Evolutionary conservation across 192 early-diverging fungal species (phyloP), one percentile per base, ranked within the genome.

Genomic region (Cetraspora pellucida): DNA sequence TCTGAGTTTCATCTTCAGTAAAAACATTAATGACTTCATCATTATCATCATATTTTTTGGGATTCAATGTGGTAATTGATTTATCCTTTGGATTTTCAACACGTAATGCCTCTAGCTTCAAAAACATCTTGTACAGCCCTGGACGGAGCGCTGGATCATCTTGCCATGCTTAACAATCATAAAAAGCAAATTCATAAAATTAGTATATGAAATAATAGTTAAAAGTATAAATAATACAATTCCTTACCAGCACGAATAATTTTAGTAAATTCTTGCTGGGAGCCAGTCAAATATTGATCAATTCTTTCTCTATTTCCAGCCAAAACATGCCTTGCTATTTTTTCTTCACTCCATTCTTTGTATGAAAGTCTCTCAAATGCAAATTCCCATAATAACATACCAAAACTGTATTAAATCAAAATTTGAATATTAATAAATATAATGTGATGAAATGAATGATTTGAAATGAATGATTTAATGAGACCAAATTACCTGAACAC

Each of bases 371-470:
- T 73, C 8, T 73, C 31, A 58, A 58, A 58, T 37, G 10, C 52
- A 30, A 73, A 54, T 58, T 73, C 71, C 71, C 71, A 73, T 43
- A 73, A 21, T 0, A 73, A 6, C 71, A 73, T 55, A 14, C 71
- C 71, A 58, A 58, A 73, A 23, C 71, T 73, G 58, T 19, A 31
- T 19, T 49, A 57, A 73, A 55, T 46, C 21, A 27, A 31, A 37
- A 6, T 37, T 37, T 7, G 37, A 37, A 37, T 37, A 7, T 37
- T 37, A 37, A 37, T 37, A 37, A 37, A 37, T 37, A 37, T 37
- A 37, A 7, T 37, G 37, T 37, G 37, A 37, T 37, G 37, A 37
- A 37, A 17, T 58, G 13, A 43, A 6, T 57, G 10, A 23, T 10
- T 16, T 11, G 25, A 25, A 28, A 10, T 71, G n/a, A n/a, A n/a